A percentile compares a stretch with the other conserved stretches of the same genome.
Conservation (phyloP, 345 rosid species). For the Boechera stricta region DNA sequence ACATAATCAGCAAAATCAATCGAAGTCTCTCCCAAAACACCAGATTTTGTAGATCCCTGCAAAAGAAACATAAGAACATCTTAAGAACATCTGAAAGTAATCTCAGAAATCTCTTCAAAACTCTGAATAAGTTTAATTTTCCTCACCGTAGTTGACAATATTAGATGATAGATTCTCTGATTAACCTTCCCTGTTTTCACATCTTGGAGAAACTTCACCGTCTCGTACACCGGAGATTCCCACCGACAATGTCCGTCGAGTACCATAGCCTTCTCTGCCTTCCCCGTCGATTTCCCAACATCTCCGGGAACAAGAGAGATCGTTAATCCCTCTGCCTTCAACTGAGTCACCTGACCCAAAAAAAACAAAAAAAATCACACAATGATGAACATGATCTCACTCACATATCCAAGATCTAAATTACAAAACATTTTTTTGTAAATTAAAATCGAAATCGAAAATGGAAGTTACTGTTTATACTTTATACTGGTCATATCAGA, state of each 20-base stretch:
- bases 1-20: slow-evolving; percentile 82
- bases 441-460: neutral
- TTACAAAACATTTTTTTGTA: neutral
- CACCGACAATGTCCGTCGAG: slow-evolving; percentile 74
- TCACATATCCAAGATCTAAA: slow-evolving; percentile 13
- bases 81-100: neutral
- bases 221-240: slow-evolving; percentile 80
- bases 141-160: slow-evolving; percentile 74
- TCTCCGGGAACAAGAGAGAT: slow-evolving; percentile 84
- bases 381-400: neutral
- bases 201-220: slow-evolving; percentile 69
- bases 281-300: slow-evolving; percentile 72
- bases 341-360: slow-evolving; percentile 63
- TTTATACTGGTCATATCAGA: slow-evolving; percentile 24
- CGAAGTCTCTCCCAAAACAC: slow-evolving; percentile 81
- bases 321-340: slow-evolving; percentile 74
- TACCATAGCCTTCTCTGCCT: slow-evolving; percentile 63
- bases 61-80: neutral
- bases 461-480: slow-evolving; percentile 16
- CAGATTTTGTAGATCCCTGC: slow-evolving; percentile 82
- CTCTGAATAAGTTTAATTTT: neutral
- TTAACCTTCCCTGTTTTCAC: slow-evolving; percentile 65
- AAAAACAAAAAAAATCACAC: slow-evolving; percentile 2
- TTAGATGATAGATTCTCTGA: slow-evolving; percentile 71
- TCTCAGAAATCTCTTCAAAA: neutral